These are phyloP conservation scores for Aspergillus sp. DNA, from an alignment of 2,329 filamentous ascomycete species.

Conservation along the genomic window DNA sequence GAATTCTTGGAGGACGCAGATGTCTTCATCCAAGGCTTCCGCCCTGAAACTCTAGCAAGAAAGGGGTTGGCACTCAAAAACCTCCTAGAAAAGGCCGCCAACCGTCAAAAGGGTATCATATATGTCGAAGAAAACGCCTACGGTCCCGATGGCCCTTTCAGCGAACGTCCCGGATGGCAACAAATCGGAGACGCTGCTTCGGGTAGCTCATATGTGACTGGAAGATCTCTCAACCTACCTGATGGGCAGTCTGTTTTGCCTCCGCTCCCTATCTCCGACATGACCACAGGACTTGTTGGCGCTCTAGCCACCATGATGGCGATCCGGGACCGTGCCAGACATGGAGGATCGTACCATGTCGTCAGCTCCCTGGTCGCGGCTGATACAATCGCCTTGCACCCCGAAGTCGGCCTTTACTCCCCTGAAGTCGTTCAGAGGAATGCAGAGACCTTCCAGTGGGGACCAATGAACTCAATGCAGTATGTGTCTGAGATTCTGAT, in stretches of 20 bases:
- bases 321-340: slow-evolving; percentile 1
- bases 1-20: slow-evolving; percentile 47
- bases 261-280: slow-evolving; percentile 8
- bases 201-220: slow-evolving; percentile 30
- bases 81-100: slow-evolving; percentile 34
- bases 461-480: slow-evolving; percentile 11
- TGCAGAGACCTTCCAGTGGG: slow-evolving; percentile 8
- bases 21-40: slow-evolving; percentile 50
- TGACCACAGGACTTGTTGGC: slow-evolving; percentile 7
- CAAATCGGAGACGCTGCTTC: slow-evolving; percentile 43
- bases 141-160: slow-evolving; percentile 43
- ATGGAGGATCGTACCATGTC: slow-evolving; percentile 15
- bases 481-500: slow-evolving; percentile 21
- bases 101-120: slow-evolving; percentile 40
- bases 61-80: slow-evolving; percentile 24
- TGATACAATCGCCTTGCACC: slow-evolving; percentile 24
- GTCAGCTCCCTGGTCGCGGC: slow-evolving; percentile 24
- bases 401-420: slow-evolving; percentile 28
- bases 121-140: slow-evolving; percentile 48
- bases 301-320: slow-evolving; percentile 6
- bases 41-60: slow-evolving; percentile 35
- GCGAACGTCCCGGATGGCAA: slow-evolving; percentile 45
- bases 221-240: slow-evolving; percentile 21
- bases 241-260: slow-evolving; percentile 6
- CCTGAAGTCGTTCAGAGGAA: slow-evolving; percentile 14